Conservation (phyloP, 371 early-diverging fungal species). For the Rhizopus microsporus region DNA sequence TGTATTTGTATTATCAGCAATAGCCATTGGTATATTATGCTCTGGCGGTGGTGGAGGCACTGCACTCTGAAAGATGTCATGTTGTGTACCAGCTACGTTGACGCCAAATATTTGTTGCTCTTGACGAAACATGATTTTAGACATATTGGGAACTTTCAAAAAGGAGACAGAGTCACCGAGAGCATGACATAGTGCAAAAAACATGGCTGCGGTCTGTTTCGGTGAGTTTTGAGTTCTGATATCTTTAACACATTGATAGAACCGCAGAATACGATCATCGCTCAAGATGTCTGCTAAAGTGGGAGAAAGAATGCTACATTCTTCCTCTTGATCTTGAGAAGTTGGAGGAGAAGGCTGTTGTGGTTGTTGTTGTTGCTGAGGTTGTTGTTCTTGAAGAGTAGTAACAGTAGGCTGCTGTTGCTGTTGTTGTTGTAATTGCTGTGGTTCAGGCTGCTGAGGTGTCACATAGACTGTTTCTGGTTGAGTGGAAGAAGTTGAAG, state of each 20-base stretch:
- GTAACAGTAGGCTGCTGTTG: neutral
- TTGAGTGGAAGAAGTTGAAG: conserved; percentile 3
- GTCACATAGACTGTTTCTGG: conserved; percentile 1
- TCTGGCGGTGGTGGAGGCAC: conserved; percentile 1
- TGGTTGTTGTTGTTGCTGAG: conserved; percentile 5
- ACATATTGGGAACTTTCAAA: conserved; percentile 49
- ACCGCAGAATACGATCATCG: conserved; percentile 47
- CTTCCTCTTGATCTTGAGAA: conserved; percentile 19
- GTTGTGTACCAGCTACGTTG: conserved; percentile 46
- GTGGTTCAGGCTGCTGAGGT: neutral
- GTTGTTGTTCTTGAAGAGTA: neutral
- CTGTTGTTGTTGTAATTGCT: neutral
- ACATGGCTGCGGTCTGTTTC: conserved; percentile 49
- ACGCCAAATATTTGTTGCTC: conserved; percentile 50
- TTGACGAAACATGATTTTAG: conserved; percentile 53
- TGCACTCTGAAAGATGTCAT: conserved; percentile 26
- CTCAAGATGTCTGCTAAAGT: conserved; percentile 49
- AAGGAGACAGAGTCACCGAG: conserved; percentile 45
- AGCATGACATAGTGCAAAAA: conserved; percentile 53
- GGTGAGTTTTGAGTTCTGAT: conserved; percentile 49
- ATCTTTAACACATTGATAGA: conserved; percentile 55
- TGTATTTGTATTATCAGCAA: conserved; percentile 5
- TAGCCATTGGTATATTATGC: conserved; percentile 8
- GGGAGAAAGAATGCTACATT: conserved; percentile 44
- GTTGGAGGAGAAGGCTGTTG: neutral